Evolutionary conservation across 75 land plant genomes (phyloP).

Genomic region (Pinus taeda): DNA sequence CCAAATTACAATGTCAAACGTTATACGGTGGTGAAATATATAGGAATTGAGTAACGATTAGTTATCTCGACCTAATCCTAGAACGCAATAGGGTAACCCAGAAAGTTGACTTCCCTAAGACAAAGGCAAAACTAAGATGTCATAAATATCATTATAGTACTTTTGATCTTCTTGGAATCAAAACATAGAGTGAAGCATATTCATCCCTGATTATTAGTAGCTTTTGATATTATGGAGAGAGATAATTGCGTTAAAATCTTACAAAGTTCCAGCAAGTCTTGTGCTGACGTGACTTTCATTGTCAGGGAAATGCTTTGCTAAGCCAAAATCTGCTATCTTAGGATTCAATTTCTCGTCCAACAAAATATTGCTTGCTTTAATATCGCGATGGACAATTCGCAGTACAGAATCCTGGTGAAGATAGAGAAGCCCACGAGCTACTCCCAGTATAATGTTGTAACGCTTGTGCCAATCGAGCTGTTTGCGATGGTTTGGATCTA

Average conservation of each 20-base stretch:
- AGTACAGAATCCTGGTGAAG: constrained; percentile 6
- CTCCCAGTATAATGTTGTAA: constrained; percentile 3
- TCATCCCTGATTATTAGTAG: no score
- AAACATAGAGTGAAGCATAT: no score
- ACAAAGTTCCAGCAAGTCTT: constrained; percentile 25
- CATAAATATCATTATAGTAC: no score
- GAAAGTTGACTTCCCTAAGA: no score
- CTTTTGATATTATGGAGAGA: no score
- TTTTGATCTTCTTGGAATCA: no score
- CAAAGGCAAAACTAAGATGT: no score
- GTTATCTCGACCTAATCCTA: no score
- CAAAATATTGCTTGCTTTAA: constrained; percentile 19
- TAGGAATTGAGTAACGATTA: no score
- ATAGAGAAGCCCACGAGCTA: constrained; percentile 7
- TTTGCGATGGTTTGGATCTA: constrained; percentile 1
- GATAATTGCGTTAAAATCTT: not conserved
- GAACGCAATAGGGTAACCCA: no score
- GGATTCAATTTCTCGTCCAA: constrained; percentile 18
- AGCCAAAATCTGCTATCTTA: constrained; percentile 34
- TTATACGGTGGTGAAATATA: no score
- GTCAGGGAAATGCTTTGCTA: constrained; percentile 24
- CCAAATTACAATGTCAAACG: no score
- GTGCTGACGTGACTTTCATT: constrained; percentile 26
- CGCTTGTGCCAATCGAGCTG: constrained; percentile 7
- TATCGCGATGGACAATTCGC: constrained; percentile 13